Conservation (phyloP, 2,329 filamentous ascomycete species). For the Talaromyces pinophilus region DNA sequence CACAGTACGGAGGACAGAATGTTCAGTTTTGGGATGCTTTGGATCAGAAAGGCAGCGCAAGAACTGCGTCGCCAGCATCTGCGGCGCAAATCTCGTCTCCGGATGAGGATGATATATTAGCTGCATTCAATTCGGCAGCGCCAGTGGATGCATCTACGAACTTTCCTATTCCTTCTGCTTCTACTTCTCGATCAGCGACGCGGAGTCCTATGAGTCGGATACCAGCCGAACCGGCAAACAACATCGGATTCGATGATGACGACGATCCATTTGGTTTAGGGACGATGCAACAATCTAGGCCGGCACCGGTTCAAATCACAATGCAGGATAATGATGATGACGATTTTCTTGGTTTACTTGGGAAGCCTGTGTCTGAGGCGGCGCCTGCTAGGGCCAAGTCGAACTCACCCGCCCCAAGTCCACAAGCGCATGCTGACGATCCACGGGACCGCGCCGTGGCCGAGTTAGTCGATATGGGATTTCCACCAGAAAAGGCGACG, state of each 20-base stretch:
- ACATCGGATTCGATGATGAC: slow-evolving; percentile 60
- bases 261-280: slow-evolving; percentile 87
- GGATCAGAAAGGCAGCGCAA: slow-evolving; percentile 55
- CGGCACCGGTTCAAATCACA: slow-evolving; percentile 50
- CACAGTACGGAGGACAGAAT: slow-evolving; percentile 69
- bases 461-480: slow-evolving; percentile 93
- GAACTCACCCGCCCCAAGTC: slow-evolving; percentile 25
- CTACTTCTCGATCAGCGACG: slow-evolving; percentile 34
- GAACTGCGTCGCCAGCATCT: slow-evolving; percentile 42
- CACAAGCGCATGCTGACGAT: slow-evolving; percentile 37
- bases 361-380: slow-evolving; percentile 59
- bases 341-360: slow-evolving; percentile 63
- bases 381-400: slow-evolving; percentile 34
- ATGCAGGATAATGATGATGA: slow-evolving; percentile 56
- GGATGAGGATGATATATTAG: slow-evolving; percentile 61
- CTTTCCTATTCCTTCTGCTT: slow-evolving; percentile 54
- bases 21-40: slow-evolving; percentile 75
- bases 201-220: slow-evolving; percentile 25
- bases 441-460: slow-evolving; percentile 78
- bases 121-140: slow-evolving; percentile 61
- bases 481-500: slow-evolving; percentile 78
- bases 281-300: slow-evolving; percentile 56
- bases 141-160: slow-evolving; percentile 62
- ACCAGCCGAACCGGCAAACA: slow-evolving; percentile 26
- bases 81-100: slow-evolving; percentile 23